Base-by-base conservation (phyloP, 1,139 yeast genomes). In the Suhomyces terraborum region DNA sequence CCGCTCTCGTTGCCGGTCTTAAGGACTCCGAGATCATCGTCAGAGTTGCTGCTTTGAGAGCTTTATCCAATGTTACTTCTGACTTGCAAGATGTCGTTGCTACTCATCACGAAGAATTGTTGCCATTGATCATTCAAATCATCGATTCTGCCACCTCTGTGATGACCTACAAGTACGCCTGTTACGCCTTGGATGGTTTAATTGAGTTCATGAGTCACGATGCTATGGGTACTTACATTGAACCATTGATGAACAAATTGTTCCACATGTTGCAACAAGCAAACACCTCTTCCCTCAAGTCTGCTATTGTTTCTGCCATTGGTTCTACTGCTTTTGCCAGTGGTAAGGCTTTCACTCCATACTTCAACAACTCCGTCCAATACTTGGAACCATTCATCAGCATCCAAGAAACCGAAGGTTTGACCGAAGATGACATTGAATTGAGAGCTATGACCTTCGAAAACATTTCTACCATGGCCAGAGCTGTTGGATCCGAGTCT, bases 281-380 rank as follows among this genome's bases (percentile, higher is more conserved):
- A 28, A 76, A 79, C 52, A 76, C 80, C 45, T 73, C 82, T 4
- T 77, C 85, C 35, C 78, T 93, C 61, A 88, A 86, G 69, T 77
- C 93, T 37, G 87, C 95, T 40, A 87, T 93, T 57, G 96, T 93
- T 45, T 87, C 96, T 42, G 97, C 98, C 27, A 87, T 93, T 60
- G 98, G 98, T 42, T 89, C 98, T 28, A 88, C 96, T 47, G 98
- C 98, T 29, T 89, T 84, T 58, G 95, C 98, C 42, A 82, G 96
- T 39, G 96, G 97, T 64, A 84, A 84, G 56, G 78, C 85, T 30
- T 93, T 88, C 67, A 72, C 78, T 49, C 98, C 98, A 47, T 93
- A 76, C 72, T 91, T 91, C 66, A 79, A 82, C 59, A 79, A 81
- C 50, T 86, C 97, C 38, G 80, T 93, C 54, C 80, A 83, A 59